phyloP scores from a whole-genome alignment of 2,329 filamentous ascomycete genomes.

The Mollisiaceae sp. region DNA sequence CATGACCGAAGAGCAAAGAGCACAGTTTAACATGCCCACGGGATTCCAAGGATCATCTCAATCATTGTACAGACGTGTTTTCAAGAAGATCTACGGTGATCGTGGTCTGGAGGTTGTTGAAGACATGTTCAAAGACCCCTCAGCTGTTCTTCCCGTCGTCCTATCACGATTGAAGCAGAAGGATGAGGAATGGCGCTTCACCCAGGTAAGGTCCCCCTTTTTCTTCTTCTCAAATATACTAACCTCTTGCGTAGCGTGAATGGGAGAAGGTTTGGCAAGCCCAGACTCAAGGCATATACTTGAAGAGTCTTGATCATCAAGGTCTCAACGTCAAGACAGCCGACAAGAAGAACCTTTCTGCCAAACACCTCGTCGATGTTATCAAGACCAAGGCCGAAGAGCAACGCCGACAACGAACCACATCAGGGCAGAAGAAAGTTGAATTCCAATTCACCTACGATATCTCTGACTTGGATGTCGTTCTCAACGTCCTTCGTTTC shows the following conservation, averaged over 20 bases:
- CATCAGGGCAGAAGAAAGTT: conserved; percentile 63
- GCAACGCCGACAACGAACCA: conserved; percentile 71
- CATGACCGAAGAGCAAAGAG: conserved; percentile 74
- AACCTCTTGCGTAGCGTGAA: conserved; percentile 65
- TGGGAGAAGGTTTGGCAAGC: conserved; percentile 99
- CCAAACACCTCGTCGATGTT: conserved; percentile 87
- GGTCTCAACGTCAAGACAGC: conserved; percentile 85
- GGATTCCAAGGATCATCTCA: conserved; percentile 92
- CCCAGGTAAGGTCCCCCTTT: conserved; percentile 56
- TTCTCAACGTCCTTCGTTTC: conserved; percentile 65
- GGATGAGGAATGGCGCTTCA: conserved; percentile 96
- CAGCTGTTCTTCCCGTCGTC: conserved; percentile 86
- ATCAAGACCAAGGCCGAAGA: conserved; percentile 95
- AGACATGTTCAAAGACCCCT: conserved; percentile 83
- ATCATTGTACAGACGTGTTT: conserved; percentile 94
- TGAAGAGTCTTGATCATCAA: conserved; percentile 96
- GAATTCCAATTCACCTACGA: conserved; percentile 75
- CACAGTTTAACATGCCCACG: conserved; percentile 77
- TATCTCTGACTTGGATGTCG: conserved; percentile 73
- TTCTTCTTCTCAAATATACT: conserved; percentile 2
- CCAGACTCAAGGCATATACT: conserved; percentile 93
- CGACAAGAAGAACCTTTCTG: conserved; percentile 90
- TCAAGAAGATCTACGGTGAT: conserved; percentile 97
- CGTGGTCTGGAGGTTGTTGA: conserved; percentile 84
- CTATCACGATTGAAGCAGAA: conserved; percentile 92